A percentile compares a stretch with the other conserved stretches of the same genome.
phyloP scores from a whole-genome alignment of 1,284 basidiomycete genomes.

The Leccinum griseonigrum region DNA sequence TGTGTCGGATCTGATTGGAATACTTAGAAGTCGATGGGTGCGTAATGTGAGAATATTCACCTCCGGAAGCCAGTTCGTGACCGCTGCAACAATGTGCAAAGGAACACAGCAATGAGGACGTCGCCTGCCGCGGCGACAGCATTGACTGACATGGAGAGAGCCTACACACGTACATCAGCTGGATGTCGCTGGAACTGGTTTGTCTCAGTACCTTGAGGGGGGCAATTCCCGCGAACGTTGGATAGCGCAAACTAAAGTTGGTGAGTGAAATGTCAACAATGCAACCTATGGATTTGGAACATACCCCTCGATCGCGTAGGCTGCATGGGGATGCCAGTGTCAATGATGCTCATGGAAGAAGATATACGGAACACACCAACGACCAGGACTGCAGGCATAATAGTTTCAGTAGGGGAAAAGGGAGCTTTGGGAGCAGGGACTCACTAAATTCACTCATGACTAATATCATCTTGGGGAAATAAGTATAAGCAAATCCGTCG shows the following conservation, averaged over 20 bases:
- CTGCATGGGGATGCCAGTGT: slow-evolving; percentile 25
- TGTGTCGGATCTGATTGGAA: slow-evolving; percentile 39
- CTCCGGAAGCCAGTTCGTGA: slow-evolving; percentile 58
- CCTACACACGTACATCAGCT: slow-evolving; percentile 15
- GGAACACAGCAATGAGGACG: slow-evolving; percentile 51
- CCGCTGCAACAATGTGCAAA: slow-evolving; percentile 50
- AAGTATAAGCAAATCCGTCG: slow-evolving; percentile 2
- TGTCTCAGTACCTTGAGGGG: slow-evolving; percentile 24
- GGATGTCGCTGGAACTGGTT: not conserved
- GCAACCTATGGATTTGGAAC: slow-evolving; percentile 10
- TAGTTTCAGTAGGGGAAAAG: slow-evolving; percentile 5
- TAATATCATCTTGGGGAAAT: slow-evolving; percentile 29
- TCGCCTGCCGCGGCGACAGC: slow-evolving; percentile 59
- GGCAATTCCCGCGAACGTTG: slow-evolving; percentile 42
- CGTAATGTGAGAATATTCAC: slow-evolving; percentile 26
- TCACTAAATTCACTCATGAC: slow-evolving; percentile 53
- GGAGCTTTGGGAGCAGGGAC: slow-evolving; percentile 9
- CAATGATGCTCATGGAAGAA: not conserved
- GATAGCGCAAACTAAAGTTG: slow-evolving; percentile 23
- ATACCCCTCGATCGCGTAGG: slow-evolving; percentile 41
- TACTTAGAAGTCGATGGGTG: not conserved
- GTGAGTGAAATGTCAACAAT: not conserved
- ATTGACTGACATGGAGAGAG: slow-evolving; percentile 55
- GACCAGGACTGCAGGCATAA: slow-evolving; percentile 12
- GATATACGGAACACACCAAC: slow-evolving; percentile 19